Evolutionary conservation across 306 rosid species (phyloP).

Genomic region (Malus fusca): DNA sequence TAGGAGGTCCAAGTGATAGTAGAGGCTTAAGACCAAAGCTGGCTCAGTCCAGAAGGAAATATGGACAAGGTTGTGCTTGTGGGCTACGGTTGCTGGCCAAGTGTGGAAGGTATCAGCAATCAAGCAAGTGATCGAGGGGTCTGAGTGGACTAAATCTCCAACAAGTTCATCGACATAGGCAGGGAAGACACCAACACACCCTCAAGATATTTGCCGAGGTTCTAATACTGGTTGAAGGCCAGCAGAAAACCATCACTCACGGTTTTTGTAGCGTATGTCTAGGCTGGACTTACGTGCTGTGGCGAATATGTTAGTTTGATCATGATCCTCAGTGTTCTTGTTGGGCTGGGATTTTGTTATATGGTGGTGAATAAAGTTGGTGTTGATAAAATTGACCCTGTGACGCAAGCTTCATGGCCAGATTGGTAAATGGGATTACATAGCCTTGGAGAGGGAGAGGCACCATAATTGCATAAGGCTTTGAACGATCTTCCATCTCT

Average conservation of each 20-base stretch:
- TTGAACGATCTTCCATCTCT: neutral
- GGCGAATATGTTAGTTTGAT: conserved; percentile 16
- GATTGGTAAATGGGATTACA: conserved; percentile 12
- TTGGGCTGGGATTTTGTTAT: conserved; percentile 7
- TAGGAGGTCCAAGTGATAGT: conserved; percentile 29
- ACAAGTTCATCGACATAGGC: conserved; percentile 28
- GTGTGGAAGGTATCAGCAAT: conserved; percentile 25
- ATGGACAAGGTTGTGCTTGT: conserved; percentile 19
- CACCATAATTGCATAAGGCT: conserved; percentile 16
- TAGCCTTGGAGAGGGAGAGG: conserved; percentile 16
- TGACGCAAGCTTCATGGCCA: conserved; percentile 21
- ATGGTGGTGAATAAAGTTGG: conserved; percentile 2
- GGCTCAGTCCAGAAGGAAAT: conserved; percentile 6
- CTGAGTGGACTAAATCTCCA: conserved; percentile 10
- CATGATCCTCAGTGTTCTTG: neutral
- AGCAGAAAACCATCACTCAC: conserved; percentile 24
- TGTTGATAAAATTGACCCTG: conserved; percentile 23
- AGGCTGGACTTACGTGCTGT: conserved; percentile 15
- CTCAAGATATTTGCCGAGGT: conserved; percentile 7
- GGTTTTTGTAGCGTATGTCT: conserved; percentile 22
- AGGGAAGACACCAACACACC: conserved; percentile 5
- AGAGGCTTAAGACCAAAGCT: conserved; percentile 9
- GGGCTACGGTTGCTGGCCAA: conserved; percentile 13
- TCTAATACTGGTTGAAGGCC: conserved; percentile 9
- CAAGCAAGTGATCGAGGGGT: conserved; percentile 23